phyloP scores from a whole-genome alignment of 257 asterid genomes.

The Fraxinus cuspidata region DNA sequence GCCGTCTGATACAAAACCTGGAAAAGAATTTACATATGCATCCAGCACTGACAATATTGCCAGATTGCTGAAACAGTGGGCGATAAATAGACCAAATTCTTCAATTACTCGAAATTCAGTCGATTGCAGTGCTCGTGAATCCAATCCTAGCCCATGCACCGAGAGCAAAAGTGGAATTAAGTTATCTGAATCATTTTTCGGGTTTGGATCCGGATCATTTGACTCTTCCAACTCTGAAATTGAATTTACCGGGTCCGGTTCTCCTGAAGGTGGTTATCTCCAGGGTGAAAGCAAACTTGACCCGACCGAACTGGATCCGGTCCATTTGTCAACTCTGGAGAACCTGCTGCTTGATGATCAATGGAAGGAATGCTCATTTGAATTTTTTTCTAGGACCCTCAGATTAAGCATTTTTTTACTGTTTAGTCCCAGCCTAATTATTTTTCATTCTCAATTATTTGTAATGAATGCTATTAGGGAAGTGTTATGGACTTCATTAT shows the following conservation, averaged over 20 bases:
- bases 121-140: conserved; percentile 37
- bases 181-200: conserved; percentile 53
- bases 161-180: conserved; percentile 43
- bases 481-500: background rate
- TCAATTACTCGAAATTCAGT: conserved; percentile 46
- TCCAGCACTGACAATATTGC: conserved; percentile 85
- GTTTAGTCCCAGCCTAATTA: conserved; percentile 5
- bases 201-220: conserved; percentile 51
- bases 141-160: conserved; percentile 23
- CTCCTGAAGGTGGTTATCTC: conserved; percentile 42
- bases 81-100: conserved; percentile 36
- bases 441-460: background rate
- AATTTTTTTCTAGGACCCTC: background rate
- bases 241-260: conserved; percentile 46
- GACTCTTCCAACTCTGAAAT: conserved; percentile 45
- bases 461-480: background rate
- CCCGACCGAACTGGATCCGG: conserved; percentile 22
- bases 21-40: conserved; percentile 47
- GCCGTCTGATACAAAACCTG: conserved; percentile 9
- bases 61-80: conserved; percentile 70
- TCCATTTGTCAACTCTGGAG: conserved; percentile 59
- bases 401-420: background rate
- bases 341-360: conserved; percentile 70
- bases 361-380: conserved; percentile 55
- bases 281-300: conserved; percentile 49